A percentile compares a stretch with the other conserved stretches of the same genome.
Evolutionary conservation across 2,329 filamentous ascomycete species (phyloP).

Genomic region (Trichoderma hamatum): DNA sequence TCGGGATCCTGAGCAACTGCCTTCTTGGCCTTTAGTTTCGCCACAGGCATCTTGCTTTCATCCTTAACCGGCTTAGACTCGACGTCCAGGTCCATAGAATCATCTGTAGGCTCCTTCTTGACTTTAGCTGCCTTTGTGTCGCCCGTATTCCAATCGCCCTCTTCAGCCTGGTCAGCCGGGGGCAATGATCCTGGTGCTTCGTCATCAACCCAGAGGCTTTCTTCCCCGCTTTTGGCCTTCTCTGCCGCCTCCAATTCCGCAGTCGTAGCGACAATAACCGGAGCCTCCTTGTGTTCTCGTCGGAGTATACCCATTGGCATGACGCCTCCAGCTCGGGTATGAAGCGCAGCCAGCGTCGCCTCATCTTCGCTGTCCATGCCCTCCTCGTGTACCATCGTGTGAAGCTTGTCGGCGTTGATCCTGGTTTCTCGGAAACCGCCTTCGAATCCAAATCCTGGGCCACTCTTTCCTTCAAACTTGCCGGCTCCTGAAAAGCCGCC

Average conservation of each 20-base stretch:
- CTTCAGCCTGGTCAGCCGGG: slow-evolving; percentile 39
- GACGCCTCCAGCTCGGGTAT: slow-evolving; percentile 38
- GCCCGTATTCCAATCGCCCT: slow-evolving; percentile 50
- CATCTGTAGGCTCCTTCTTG: slow-evolving; percentile 49
- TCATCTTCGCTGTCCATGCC: slow-evolving; percentile 52
- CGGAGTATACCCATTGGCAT: slow-evolving; percentile 62
- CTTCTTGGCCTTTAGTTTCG: slow-evolving; percentile 37
- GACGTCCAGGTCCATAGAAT: slow-evolving; percentile 48
- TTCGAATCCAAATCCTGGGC: slow-evolving; percentile 44
- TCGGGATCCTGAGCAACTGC: slow-evolving; percentile 41
- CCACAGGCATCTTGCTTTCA: slow-evolving; percentile 33
- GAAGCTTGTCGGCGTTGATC: slow-evolving; percentile 61
- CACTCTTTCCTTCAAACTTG: slow-evolving; percentile 46
- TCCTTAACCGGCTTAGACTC: slow-evolving; percentile 33
- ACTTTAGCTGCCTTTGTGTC: slow-evolving; percentile 43
- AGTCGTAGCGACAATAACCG: slow-evolving; percentile 58
- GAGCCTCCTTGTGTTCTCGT: slow-evolving; percentile 56
- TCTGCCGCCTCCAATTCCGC: slow-evolving; percentile 61
- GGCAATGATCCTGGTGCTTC: slow-evolving; percentile 37
- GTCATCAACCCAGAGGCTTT: slow-evolving; percentile 51
- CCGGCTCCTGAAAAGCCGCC: slow-evolving; percentile 36
- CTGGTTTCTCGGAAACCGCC: slow-evolving; percentile 47
- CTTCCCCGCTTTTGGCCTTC: slow-evolving; percentile 47
- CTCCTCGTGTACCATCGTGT: slow-evolving; percentile 47
- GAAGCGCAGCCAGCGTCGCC: slow-evolving; percentile 44